Percentiles rank a stretch among this genome's conserved stretches.
These are phyloP conservation scores for Tillandsia leiboldiana DNA, from an alignment of 176 grass and related monocot species.

Conservation along the genomic window DNA sequence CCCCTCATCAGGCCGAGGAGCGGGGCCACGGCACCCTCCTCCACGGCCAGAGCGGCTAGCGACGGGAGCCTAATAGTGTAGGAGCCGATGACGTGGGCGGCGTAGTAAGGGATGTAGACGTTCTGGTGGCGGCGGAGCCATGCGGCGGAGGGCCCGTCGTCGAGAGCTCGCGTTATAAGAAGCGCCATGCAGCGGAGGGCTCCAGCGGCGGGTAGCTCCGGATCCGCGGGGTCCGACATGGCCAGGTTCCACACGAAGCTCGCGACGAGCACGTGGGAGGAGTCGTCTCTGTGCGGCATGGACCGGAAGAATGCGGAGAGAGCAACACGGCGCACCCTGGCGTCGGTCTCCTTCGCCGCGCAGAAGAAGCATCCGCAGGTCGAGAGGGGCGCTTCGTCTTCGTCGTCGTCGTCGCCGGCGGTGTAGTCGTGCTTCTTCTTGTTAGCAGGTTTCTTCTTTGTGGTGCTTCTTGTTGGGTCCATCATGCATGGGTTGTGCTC, in stretches of 20 bases:
- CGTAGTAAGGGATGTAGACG: constrained; percentile 67
- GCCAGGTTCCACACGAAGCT: constrained; percentile 61
- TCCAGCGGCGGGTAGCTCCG: constrained; percentile 69
- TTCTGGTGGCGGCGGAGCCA: constrained; percentile 48
- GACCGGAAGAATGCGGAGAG: constrained; percentile 55
- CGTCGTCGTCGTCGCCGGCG: constrained; percentile 6
- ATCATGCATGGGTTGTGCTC: no score
- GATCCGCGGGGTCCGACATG: constrained; percentile 61
- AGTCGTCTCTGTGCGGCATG: constrained; percentile 31
- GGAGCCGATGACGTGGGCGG: constrained; percentile 70
- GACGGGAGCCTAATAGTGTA: constrained; percentile 70
- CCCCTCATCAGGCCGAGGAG: constrained; percentile 56
- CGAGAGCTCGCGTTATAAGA: constrained; percentile 52
- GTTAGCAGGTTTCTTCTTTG: neutral
- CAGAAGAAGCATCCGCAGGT: constrained; percentile 66
- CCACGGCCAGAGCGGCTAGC: constrained; percentile 49
- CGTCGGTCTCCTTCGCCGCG: constrained; percentile 48
- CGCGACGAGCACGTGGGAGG: constrained; percentile 25
- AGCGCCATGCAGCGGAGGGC: constrained; percentile 82
- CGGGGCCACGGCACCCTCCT: constrained; percentile 40
- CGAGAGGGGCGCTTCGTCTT: constrained; percentile 8
- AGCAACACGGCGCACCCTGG: constrained; percentile 28
- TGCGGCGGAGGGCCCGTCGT: constrained; percentile 8
- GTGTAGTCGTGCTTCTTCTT: neutral
- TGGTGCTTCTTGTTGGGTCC: no score